Evolutionary conservation across 2,329 filamentous ascomycete genomes (phyloP).

Genomic region (Remersonia thermophila): DNA sequence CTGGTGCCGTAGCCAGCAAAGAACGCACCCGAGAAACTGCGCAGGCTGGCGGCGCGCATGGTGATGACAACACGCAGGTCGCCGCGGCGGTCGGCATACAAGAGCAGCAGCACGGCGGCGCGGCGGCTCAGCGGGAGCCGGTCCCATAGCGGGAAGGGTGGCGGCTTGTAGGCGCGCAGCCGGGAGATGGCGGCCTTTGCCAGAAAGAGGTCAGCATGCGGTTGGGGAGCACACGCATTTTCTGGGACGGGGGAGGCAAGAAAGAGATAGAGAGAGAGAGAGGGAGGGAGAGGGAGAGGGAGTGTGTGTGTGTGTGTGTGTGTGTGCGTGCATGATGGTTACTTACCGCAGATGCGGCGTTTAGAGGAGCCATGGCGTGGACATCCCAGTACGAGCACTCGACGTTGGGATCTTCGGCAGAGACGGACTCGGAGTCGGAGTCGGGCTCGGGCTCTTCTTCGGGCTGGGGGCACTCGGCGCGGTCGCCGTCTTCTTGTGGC

Average conservation of each 20-base stretch:
- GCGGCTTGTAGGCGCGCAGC: conserved; percentile 47
- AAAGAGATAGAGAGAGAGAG: too few species aligned
- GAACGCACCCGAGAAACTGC: conserved; percentile 50
- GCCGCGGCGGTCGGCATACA: conserved; percentile 74
- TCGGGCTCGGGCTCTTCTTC: conserved; percentile 17
- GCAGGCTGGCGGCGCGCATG: conserved; percentile 50
- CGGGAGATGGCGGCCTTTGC: conserved; percentile 50
- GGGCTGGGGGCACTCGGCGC: neutral
- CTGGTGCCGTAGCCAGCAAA: too few species aligned
- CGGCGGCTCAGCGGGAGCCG: conserved; percentile 50
- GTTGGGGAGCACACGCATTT: too few species aligned
- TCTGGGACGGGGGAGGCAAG: too few species aligned
- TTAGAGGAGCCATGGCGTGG: conserved; percentile 44
- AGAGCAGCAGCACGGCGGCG: conserved; percentile 75
- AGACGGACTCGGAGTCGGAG: too few species aligned
- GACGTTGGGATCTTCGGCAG: conserved; percentile 21
- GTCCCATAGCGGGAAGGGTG: conserved; percentile 50
- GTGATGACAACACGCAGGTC: conserved; percentile 63
- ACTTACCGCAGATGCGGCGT: conserved; percentile 42
- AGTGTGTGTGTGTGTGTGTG: conserved; percentile 9
- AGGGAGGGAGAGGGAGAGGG: too few species aligned
- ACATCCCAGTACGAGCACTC: conserved; percentile 41
- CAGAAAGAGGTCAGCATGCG: too few species aligned
- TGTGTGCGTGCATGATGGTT: conserved; percentile 5
- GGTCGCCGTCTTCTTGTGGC: neutral